Conservation (phyloP, 202 grass and related monocot species). For the Brachypodium distachyon region DNA sequence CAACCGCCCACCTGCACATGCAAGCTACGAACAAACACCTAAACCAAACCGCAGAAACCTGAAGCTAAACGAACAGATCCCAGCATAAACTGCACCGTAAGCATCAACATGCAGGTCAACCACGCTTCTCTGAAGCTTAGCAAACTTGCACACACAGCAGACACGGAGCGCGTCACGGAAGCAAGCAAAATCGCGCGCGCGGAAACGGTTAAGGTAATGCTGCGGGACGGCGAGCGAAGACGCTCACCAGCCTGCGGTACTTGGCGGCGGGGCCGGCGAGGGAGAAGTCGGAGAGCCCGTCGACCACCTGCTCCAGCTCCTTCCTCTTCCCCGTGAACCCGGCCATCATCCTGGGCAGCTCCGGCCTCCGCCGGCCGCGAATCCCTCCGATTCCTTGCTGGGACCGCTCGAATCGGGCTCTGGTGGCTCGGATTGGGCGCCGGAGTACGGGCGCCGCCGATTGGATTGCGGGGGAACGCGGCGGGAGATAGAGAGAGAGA, state of each 20-base stretch:
- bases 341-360: slow-evolving; percentile 2
- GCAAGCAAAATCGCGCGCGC: not conserved
- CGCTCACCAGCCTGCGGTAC: slow-evolving; percentile 69
- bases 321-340: slow-evolving; percentile 87
- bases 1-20: not conserved
- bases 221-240: not conserved
- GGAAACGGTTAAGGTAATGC: not conserved
- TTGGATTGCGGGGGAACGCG: not conserved
- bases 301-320: slow-evolving; percentile 67
- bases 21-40: not conserved
- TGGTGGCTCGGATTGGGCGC: not conserved
- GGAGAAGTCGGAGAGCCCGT: slow-evolving; percentile 68
- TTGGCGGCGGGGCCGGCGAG: slow-evolving; percentile 52
- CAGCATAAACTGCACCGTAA: not conserved
- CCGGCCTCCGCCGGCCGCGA: not conserved
- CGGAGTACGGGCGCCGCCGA: not conserved
- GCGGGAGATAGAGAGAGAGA: not conserved
- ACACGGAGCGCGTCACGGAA: not conserved
- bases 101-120: not conserved
- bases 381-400: not conserved
- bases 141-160: not conserved
- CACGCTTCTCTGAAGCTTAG: not conserved
- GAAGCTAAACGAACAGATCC: not conserved
- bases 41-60: not conserved
- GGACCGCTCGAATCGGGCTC: not conserved